These are phyloP conservation scores for Phytophthora cajani DNA, from an alignment of 352 stramenopile genomes.

Conservation along the genomic window DNA sequence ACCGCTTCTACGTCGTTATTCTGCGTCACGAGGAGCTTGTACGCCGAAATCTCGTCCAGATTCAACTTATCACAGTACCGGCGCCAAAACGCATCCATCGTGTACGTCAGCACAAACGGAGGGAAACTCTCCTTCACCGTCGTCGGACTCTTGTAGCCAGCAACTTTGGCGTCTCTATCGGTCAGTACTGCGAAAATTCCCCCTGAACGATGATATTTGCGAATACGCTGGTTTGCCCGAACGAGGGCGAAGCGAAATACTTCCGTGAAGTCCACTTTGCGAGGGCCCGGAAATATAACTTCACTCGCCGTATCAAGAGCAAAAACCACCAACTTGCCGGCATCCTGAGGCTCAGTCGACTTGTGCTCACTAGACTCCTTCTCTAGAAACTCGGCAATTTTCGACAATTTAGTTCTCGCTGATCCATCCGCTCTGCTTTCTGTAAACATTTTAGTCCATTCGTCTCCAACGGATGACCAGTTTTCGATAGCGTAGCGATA, in stretches of 20 bases:
- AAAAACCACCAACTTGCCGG: neutral
- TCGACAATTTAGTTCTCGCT: neutral
- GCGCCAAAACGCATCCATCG: neutral
- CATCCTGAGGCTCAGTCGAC: neutral
- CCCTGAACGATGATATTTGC: too few relatives aligned
- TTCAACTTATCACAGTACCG: too few relatives aligned
- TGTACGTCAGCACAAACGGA: neutral
- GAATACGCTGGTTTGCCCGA: too few relatives aligned
- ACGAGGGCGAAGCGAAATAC: too few relatives aligned
- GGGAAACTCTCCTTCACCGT: neutral
- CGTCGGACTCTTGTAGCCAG: neutral
- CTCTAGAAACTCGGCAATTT: neutral
- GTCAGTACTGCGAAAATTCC: too few relatives aligned
- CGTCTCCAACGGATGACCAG: neutral
- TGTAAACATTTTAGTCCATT: neutral
- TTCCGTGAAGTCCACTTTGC: neutral
- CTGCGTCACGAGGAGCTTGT: neutral
- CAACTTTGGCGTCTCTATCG: neutral
- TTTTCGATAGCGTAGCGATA: neutral
- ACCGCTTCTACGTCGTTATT: neutral
- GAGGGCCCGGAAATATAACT: neutral
- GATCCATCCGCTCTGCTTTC: neutral
- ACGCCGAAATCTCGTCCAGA: neutral
- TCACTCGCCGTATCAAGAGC: neutral
- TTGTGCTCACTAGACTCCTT: neutral